Evolutionary conservation across 2,329 filamentous ascomycete genomes (phyloP), one percentile per base, ranked within the genome.

Genomic region (Trichoderma pleuroti): DNA sequence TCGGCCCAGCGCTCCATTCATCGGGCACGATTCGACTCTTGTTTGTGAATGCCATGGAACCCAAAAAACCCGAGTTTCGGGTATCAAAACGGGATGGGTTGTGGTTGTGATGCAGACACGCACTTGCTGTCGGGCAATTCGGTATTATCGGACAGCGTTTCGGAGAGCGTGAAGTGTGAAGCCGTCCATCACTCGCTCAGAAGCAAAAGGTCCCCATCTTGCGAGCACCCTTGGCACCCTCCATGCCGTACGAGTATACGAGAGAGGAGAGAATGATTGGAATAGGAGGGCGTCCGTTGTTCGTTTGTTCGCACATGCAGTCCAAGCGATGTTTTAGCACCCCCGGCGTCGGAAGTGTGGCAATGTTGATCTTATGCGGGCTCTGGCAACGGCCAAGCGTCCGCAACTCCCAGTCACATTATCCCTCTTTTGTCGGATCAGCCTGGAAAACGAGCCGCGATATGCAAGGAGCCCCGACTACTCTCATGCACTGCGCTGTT

Each of bases 291-390:
- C 32, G 28, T 28, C 56, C 42, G 26, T 21, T 26, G 14, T 34
- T 42, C 39, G 39, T n/a, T 42, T 42, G 24, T 49, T 14, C 65
- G 11, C 26, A 28, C 26, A 5, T 49, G 30, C 39, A 36, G 56
- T 61, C 54, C 30, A 68, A 39, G 65, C 65, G 56, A 68, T 39
- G 24, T 36, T 16, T 36, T 61, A 61, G 54, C 24, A 39, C n/a
- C 28, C 54, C 65, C 65, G 65, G 65, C 65, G 52, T 68, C 65
- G 65, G 65, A 68, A 49, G 65, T 10, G 64, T 68, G 65, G 65
- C 65, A 61, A 68, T 36, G 10, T 61, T 68, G 56, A 59, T 61
- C 56, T 34, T 16, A 57, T 49, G 65, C 56, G 39, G 56, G 52
- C 65, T 60, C n/a, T 42, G 28, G 56, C 24, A 32, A 67, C 34